Evolutionary conservation across 768 basidiomycete species (phyloP).

Genomic region (Coprinopsis cinerea): DNA sequence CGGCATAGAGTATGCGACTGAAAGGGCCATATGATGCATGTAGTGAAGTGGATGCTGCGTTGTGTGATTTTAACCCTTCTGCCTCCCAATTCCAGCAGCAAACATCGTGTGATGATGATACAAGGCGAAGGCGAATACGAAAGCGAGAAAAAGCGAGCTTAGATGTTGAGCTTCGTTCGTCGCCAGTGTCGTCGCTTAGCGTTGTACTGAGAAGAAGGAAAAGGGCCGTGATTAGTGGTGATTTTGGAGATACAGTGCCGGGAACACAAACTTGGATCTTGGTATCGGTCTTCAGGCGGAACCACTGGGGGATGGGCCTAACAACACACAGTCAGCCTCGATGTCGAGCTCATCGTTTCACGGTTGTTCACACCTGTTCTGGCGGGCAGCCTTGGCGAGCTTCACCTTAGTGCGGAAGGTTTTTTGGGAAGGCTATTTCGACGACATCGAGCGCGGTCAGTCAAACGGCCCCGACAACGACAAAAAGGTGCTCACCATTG

Average conservation of each 20-base stretch:
- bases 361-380: conserved; percentile 73
- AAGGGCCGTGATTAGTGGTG: conserved; percentile 6
- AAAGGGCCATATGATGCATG: conserved; percentile 6
- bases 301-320: conserved; percentile 99
- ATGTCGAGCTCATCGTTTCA: not conserved
- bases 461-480: not conserved
- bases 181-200: conserved; percentile 99
- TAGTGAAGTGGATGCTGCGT: not conserved
- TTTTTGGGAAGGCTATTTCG: conserved; percentile 94
- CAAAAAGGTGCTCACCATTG: conserved; percentile 39
- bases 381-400: conserved; percentile 91
- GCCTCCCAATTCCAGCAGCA: not conserved
- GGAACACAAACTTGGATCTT: conserved; percentile 74
- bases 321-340: conserved; percentile 6
- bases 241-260: not conserved
- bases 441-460: conserved; percentile 9
- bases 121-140: conserved; percentile 5
- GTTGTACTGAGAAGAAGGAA: conserved; percentile 56
- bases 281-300: conserved; percentile 92
- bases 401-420: conserved; percentile 95
- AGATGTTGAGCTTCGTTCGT: conserved; percentile 98
- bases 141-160: conserved; percentile 22
- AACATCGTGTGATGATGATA: not conserved
- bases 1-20: not conserved
- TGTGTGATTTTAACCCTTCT: not conserved